Evolutionary conservation across 192 early-diverging fungal species (phyloP).

Genomic region (Coemansia sp.): DNA sequence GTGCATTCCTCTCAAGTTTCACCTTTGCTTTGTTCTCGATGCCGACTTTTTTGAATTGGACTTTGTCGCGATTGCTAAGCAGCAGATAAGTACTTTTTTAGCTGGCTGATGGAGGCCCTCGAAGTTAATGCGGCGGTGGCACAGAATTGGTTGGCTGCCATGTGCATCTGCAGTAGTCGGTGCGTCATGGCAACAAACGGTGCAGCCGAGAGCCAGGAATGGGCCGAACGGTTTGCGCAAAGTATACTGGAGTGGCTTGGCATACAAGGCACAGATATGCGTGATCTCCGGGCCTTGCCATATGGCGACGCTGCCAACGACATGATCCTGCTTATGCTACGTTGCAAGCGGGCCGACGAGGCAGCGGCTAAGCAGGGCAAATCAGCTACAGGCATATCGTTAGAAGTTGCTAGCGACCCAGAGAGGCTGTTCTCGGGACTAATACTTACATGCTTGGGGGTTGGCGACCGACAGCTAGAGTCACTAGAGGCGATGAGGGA

Average conservation of each 20-base stretch:
- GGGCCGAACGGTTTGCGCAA: constrained; percentile 27
- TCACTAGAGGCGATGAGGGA: background rate
- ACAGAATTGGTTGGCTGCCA: constrained; percentile 32
- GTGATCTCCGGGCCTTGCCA: constrained; percentile 20
- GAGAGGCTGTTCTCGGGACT: constrained; percentile 33
- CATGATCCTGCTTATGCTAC: constrained; percentile 34
- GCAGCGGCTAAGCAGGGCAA: constrained; percentile 6
- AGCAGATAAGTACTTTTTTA: background rate
- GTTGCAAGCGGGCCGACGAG: constrained; percentile 35
- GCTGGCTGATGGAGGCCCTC: constrained; percentile 24
- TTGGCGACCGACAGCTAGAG: constrained; percentile 14
- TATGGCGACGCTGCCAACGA: constrained; percentile 41
- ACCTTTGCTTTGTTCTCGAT: background rate
- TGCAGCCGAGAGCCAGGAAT: constrained; percentile 12
- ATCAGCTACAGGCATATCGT: constrained; percentile 5
- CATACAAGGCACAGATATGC: constrained; percentile 12
- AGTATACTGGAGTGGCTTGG: constrained; percentile 38
- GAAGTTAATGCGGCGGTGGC: constrained; percentile 19
- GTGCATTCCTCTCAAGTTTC: background rate
- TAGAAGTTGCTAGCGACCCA: constrained; percentile 25
- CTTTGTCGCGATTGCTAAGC: too few species aligned
- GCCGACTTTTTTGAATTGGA: background rate
- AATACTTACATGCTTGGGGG: constrained; percentile 30
- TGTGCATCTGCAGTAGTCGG: constrained; percentile 42
- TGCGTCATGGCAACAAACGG: constrained; percentile 36